These are phyloP conservation scores for Candida pseudoviswanathii DNA, from an alignment of 1,139 yeast species.

Conservation along the genomic window DNA sequence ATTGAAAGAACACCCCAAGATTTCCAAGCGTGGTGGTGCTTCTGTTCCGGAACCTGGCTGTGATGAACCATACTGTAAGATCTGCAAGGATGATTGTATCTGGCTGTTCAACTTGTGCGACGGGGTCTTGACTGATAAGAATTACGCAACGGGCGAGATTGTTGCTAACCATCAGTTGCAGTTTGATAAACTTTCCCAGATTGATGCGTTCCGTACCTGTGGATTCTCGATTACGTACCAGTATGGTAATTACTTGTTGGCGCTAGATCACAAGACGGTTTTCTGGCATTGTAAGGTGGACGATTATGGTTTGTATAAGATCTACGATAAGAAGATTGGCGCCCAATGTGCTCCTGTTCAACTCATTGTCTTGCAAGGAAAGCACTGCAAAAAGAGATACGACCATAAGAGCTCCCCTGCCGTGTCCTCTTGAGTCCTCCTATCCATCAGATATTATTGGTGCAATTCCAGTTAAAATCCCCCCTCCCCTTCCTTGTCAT, in stretches of 20 bases:
- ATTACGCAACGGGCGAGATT: constrained; percentile 6
- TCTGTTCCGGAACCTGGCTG: neutral
- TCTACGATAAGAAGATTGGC: constrained; percentile 6
- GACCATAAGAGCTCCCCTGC: neutral
- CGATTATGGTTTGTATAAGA: constrained; percentile 6
- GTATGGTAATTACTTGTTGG: constrained; percentile 23
- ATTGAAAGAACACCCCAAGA: neutral
- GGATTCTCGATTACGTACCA: constrained; percentile 18
- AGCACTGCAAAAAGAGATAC: constrained; percentile 1
- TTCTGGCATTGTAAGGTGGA: constrained; percentile 10
- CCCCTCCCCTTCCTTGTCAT: too few relatives aligned
- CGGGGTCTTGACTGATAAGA: constrained; percentile 34
- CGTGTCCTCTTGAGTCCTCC: neutral
- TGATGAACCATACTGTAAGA: constrained; percentile 7
- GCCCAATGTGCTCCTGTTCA: constrained; percentile 8
- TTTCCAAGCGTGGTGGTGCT: neutral
- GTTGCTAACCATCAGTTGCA: constrained; percentile 7
- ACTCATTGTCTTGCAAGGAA: constrained; percentile 5
- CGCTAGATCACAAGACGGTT: constrained; percentile 7
- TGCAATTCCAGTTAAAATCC: too few relatives aligned
- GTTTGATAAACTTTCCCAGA: constrained; percentile 1
- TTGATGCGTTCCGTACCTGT: neutral
- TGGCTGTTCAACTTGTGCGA: constrained; percentile 45
- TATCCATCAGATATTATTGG: too few relatives aligned
- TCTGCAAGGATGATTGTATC: constrained; percentile 6